Evolutionary conservation across 768 basidiomycete species (phyloP).

Genomic region (Tulasnella sp.): DNA sequence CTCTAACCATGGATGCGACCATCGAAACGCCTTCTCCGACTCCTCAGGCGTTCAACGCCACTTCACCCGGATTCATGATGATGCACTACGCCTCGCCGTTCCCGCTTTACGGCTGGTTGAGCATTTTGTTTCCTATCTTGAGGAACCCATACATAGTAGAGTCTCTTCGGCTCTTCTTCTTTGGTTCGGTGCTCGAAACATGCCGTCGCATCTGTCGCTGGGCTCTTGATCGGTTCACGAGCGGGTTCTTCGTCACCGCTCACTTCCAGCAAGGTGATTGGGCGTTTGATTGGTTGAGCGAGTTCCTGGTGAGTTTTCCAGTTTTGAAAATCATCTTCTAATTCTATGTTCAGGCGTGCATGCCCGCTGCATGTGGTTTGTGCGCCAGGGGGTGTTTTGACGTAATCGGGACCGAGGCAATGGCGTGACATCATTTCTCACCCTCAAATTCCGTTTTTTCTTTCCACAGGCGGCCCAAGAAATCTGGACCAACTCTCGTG

Average conservation of each 20-base stretch:
- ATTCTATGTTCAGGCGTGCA: too few species aligned
- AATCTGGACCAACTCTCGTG: constrained; percentile 22
- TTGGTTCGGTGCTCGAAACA: constrained; percentile 23
- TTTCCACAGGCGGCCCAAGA: constrained; percentile 20
- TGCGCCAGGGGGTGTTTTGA: too few species aligned
- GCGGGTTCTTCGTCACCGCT: constrained; percentile 26
- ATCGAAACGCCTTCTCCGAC: neutral
- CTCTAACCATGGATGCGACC: neutral
- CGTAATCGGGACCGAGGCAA: too few species aligned
- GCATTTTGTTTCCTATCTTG: constrained; percentile 10
- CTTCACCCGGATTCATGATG: neutral
- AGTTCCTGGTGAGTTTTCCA: constrained; percentile 5
- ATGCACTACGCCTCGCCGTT: neutral
- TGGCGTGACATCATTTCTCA: neutral
- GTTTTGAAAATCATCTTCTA: neutral
- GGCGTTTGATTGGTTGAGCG: constrained; percentile 23
- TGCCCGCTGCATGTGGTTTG: too few species aligned
- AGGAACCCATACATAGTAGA: constrained; percentile 18
- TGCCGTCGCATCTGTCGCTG: constrained; percentile 18
- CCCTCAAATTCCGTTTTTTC: neutral
- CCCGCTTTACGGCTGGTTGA: neutral
- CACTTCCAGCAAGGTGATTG: constrained; percentile 25
- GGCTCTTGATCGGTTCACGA: constrained; percentile 20
- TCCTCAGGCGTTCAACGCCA: neutral
- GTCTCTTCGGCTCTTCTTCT: constrained; percentile 21